Base-by-base conservation (phyloP, 2,329 filamentous ascomycete species). In the Colletotrichum tanaceti region DNA sequence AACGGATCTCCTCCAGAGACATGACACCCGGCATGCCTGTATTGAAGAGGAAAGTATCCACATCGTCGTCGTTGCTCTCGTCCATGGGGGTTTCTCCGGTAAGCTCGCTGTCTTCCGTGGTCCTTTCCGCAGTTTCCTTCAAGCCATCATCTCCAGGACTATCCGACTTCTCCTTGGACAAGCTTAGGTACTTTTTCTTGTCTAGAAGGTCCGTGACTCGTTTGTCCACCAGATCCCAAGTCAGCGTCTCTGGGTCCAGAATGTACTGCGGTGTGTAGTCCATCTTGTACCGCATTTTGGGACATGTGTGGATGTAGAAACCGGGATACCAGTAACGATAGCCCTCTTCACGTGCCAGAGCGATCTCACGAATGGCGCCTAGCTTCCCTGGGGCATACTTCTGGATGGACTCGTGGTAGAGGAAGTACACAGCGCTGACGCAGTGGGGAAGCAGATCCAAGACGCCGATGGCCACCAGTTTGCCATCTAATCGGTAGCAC, bases 261-360 rank as follows among this genome's bases (percentile, higher is more conserved):
- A 96, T 85, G 74, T 90, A 87, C 75, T 93, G 91, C 1, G 92
- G 92, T 13, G 85, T 83, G 76, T 92, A 96, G 75, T 94, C 90
- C 66, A 90, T 91, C 81, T 96, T 96, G 82, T 96, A 96, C 73
- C 85, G 85, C 93, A 96, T 95, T 81, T 96, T 96, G 61, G 87
- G 84, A 74, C 92, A 95, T 63, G 82, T 89, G 77, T 94, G 92
- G 68, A 96, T 95, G 74, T 95, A 96, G 78, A 89, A 95, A 6
- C 93, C 90, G 6, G 86, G 90, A 79, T 95, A 96, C 86, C 93
- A 96, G 83, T 88, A 93, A 50, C 85, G 81, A 73, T 94, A 94
- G 0, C 87, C 90, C 6, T 82, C 83, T 74, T 95, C 92, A 3
- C 85, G 79, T 0, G 92, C 90, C 35, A 96, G 77, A 0, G 89